Evolutionary conservation across 2,329 filamentous ascomycete genomes (phyloP).

Genomic region (Aspergillus latus): DNA sequence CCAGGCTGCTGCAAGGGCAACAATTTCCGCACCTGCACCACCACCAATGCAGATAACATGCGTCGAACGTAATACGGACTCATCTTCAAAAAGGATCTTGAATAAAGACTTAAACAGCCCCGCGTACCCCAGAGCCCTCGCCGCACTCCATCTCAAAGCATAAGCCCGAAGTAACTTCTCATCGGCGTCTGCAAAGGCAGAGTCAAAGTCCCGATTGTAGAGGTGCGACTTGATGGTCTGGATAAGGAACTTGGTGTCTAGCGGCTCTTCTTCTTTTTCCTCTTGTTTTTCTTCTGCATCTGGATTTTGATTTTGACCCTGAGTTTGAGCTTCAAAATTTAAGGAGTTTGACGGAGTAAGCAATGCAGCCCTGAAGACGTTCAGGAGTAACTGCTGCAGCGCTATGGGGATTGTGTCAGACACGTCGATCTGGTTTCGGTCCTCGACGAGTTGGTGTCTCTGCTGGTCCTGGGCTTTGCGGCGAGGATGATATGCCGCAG

Average conservation of each 20-base stretch:
- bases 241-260: constrained; percentile 55
- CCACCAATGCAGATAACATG: constrained; percentile 61
- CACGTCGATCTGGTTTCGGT: constrained; percentile 22
- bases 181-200: constrained; percentile 67
- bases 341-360: constrained; percentile 39
- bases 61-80: neutral
- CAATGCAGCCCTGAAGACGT: constrained; percentile 71
- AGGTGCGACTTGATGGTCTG: constrained; percentile 84
- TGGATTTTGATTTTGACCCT: neutral
- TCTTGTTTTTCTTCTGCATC: neutral
- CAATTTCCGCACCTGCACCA: constrained; percentile 66
- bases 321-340: neutral
- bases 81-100: constrained; percentile 19
- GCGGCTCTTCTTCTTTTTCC: constrained; percentile 2
- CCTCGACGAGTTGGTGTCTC: neutral
- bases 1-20: constrained; percentile 59
- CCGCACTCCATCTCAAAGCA: constrained; percentile 86
- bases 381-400: constrained; percentile 68
- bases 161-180: constrained; percentile 76
- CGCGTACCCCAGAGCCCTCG: constrained; percentile 79
- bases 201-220: constrained; percentile 78
- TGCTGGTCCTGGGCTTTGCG: constrained; percentile 5
- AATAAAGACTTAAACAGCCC: constrained; percentile 51
- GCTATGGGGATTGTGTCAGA: constrained; percentile 47
- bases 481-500: constrained; percentile 4